Evolutionary conservation across 2,329 filamentous ascomycete genomes (phyloP), one percentile per base, ranked within the genome.

Genomic region (Bipolaris victoriae): DNA sequence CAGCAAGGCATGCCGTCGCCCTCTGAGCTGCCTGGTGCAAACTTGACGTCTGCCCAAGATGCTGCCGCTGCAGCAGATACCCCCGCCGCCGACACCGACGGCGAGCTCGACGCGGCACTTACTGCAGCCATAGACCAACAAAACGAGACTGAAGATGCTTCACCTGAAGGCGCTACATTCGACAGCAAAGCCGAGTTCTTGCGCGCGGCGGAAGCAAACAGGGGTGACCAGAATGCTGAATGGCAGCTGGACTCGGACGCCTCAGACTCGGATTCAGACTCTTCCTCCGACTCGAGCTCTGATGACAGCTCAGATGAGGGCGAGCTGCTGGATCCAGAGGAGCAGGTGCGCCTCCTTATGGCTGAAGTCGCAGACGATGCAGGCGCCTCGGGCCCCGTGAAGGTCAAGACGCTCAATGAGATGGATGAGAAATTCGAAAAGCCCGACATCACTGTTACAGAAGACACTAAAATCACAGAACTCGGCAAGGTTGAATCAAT

Each of bases 271-370:
- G 83, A 84, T 49, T 78, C 81, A 2, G 46, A 49, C 20, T 73
- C 71, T 29, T 73, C 70, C 9, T 72, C 71, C 36, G 83, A 86
- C 54, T 70, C 68, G 7, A 71, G 66, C 48, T 84, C 85, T 57
- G 80, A 79, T n/a, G 79, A 78, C 29, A 71, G 68, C 49, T 71
- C 67, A 35, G 82, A 82, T 58, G 92, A 76, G 29, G 73, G 73
- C 46, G 72, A 90, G 51, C 82, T 93, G 40, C 81, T 97, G 1
- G 88, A 88, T 52, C 86, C 92, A 2, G 91, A 93, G 68, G 92
- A 96, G 73, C 89, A 91, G 55, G 92, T 91, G 0, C 88, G 89
- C 33, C 87, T 96, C 47, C 81, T 98, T 20, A 96, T 98, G 91
- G 90, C 86, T 41, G 92, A 94, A 62, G 88, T 83, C 31, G 90